A percentile compares a stretch with the other conserved stretches of the same genome.
Evolutionary conservation across 768 basidiomycete species (phyloP).

Genomic region (Xerocomellus chrysenteron): DNA sequence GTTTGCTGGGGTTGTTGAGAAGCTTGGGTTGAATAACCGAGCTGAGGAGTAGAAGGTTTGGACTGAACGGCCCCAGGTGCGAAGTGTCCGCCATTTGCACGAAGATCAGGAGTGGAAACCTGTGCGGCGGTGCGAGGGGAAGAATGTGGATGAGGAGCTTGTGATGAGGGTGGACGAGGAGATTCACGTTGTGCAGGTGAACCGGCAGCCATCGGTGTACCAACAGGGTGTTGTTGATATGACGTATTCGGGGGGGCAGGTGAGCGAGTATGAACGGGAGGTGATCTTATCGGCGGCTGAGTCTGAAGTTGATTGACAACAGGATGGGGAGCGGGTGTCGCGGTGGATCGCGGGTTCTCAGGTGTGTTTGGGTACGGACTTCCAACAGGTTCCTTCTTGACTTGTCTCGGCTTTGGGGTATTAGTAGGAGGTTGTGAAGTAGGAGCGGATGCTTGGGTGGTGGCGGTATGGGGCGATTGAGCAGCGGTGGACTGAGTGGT

Average conservation of each 20-base stretch:
- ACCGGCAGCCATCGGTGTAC: slow-evolving; percentile 20
- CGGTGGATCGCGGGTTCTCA: slow-evolving; percentile 30
- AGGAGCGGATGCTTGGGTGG: slow-evolving; percentile 27
- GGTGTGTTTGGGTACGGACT: slow-evolving; percentile 29
- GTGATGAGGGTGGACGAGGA: slow-evolving; percentile 34
- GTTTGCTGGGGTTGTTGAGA: slow-evolving; percentile 22
- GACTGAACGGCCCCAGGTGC: slow-evolving; percentile 21
- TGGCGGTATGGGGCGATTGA: slow-evolving; percentile 35
- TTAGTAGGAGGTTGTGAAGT: slow-evolving; percentile 30
- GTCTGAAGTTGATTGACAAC: slow-evolving; percentile 34
- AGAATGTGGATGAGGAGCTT: slow-evolving; percentile 29
- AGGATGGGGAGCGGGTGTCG: slow-evolving; percentile 33
- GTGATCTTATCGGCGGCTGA: slow-evolving; percentile 28
- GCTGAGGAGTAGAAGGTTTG: slow-evolving; percentile 33
- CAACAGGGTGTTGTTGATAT: slow-evolving; percentile 23
- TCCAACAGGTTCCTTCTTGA: slow-evolving; percentile 32
- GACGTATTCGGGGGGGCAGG: slow-evolving; percentile 20
- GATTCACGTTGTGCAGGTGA: slow-evolving; percentile 36
- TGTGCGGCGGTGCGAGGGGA: slow-evolving; percentile 31
- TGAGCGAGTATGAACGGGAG: slow-evolving; percentile 29
- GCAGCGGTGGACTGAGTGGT: slow-evolving; percentile 35
- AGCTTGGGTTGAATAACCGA: slow-evolving; percentile 22
- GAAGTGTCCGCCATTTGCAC: slow-evolving; percentile 25
- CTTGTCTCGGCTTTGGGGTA: slow-evolving; percentile 21
- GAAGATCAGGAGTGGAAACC: slow-evolving; percentile 26